These are phyloP conservation scores for Penicillium sp. DNA, from an alignment of 2,329 filamentous ascomycete genomes.

Conservation along the genomic window DNA sequence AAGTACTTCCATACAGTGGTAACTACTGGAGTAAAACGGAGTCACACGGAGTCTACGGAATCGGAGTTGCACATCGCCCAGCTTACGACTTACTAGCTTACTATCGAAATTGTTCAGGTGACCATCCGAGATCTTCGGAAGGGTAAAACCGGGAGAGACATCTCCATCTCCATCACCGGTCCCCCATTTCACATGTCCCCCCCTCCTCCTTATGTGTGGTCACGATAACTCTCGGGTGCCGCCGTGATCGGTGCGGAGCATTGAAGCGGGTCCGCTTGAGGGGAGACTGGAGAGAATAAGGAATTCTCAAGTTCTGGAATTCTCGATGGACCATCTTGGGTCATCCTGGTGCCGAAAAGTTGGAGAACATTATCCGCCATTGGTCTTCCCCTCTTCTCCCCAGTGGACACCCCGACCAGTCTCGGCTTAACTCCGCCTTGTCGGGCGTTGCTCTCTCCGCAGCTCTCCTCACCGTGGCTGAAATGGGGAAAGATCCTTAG, in stretches of 20 bases:
- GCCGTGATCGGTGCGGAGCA: slow-evolving; percentile 32
- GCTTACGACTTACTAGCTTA: not conserved
- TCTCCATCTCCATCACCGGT: not conserved
- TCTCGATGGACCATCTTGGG: too few species aligned
- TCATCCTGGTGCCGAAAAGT: slow-evolving; percentile 14
- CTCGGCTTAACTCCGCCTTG: slow-evolving; percentile 31
- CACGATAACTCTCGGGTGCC: slow-evolving; percentile 17
- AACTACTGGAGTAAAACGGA: not conserved
- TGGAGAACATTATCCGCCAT: slow-evolving; percentile 23
- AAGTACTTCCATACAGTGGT: too few species aligned
- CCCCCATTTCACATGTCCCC: slow-evolving; percentile 20
- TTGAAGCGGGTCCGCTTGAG: slow-evolving; percentile 17
- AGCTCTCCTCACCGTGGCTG: slow-evolving; percentile 17
- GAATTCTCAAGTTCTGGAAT: not conserved
- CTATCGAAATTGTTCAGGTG: slow-evolving; percentile 11
- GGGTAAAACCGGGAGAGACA: slow-evolving; percentile 28
- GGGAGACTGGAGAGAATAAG: not conserved
- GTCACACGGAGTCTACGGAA: not conserved
- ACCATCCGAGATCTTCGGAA: slow-evolving; percentile 14
- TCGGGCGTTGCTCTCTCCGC: slow-evolving; percentile 4
- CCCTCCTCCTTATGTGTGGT: slow-evolving; percentile 4
- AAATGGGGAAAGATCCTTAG: slow-evolving; percentile 10
- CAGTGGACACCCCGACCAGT: not conserved
- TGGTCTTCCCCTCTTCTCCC: slow-evolving; percentile 17
- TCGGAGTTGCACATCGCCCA: not conserved